A percentile compares a stretch with the other conserved stretches of the same genome.
phyloP scores from a whole-genome alignment of 768 basidiomycete species.

The Termitomyces sp. region DNA sequence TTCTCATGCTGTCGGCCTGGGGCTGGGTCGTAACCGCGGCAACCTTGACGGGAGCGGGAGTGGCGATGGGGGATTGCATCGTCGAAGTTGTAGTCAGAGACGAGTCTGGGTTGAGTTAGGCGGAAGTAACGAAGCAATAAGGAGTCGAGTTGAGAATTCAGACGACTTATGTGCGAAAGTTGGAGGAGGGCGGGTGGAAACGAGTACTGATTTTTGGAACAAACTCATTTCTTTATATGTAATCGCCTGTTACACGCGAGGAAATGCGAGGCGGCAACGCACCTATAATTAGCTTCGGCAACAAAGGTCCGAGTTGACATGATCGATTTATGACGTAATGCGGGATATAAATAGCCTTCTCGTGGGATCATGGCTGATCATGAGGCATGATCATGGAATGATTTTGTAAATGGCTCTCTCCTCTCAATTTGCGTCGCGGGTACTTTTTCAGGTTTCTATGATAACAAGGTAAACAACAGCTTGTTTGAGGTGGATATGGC shows the following conservation, averaged over 20 bases:
- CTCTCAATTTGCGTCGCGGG: too few species aligned
- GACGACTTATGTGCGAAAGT: neutral
- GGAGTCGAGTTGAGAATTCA: too few species aligned
- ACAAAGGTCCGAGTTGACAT: neutral
- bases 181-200: too few species aligned
- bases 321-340: neutral
- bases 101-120: neutral
- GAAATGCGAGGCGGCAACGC: neutral
- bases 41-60: constrained; percentile 13
- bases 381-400: too few species aligned
- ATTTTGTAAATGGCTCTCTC: too few species aligned
- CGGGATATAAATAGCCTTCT: neutral
- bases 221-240: neutral
- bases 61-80: constrained; percentile 11
- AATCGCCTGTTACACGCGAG: neutral
- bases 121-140: too few species aligned
- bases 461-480: too few species aligned
- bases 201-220: too few species aligned
- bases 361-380: too few species aligned
- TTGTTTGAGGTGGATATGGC: neutral
- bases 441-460: too few species aligned
- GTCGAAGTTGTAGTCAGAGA: neutral
- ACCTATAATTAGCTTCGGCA: neutral
- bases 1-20: constrained; percentile 48
- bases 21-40: constrained; percentile 47